Base-by-base conservation (phyloP, 139 green algal species). In the Chlorella sorokiniana region DNA sequence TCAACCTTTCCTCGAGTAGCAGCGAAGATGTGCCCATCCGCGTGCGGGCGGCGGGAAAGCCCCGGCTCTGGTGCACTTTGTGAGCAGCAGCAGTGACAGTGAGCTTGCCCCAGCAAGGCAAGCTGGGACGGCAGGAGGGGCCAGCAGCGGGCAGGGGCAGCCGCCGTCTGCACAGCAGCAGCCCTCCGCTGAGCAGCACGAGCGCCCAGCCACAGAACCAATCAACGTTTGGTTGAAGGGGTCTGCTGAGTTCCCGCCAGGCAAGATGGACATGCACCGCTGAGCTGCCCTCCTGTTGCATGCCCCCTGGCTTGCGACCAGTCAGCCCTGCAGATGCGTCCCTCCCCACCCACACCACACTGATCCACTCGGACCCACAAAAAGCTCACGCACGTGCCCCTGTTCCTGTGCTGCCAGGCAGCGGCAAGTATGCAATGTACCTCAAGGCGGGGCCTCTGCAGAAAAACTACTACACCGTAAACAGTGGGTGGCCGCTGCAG, bases 391-490 rank as follows among this genome's bases (percentile, higher is more conserved):
- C 14, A 25, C 48, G 4, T 78, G 33, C 51, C 11, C n/a, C 25
- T 33, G 2, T 9, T 4, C 1, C 41, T 18, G 6, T 63, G 44
- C 37, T 64, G 31, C n/a, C 45, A 80, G 74, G 74, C 38, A 61
- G 40, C 27, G 63, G 40, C 62, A 78, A 63, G 38, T 83, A 48
- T 22, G 40, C 78, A 0, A 61, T 70, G 20, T 83, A 74, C 69
- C 2, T 83, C 1, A 83, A 83, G 35, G 31, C 38, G 37, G 69
- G 69, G 1, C 78, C 54, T 0, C 29, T 78, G 10, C 18, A 18
- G 2, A 65, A 64, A 3, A 37, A 52, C 62, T 83, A 83, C 51
- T 76, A 37, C 41, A 83, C 78, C 40, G 29, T 83, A 6, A 23
- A 4, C 33, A 38, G 62, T 69, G 31, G 41, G 42, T 62, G 51